A percentile compares a stretch with the other conserved stretches of the same genome.
Evolutionary conservation across 2,329 filamentous ascomycete species (phyloP).

Genomic region (Ascochyta pisi): DNA sequence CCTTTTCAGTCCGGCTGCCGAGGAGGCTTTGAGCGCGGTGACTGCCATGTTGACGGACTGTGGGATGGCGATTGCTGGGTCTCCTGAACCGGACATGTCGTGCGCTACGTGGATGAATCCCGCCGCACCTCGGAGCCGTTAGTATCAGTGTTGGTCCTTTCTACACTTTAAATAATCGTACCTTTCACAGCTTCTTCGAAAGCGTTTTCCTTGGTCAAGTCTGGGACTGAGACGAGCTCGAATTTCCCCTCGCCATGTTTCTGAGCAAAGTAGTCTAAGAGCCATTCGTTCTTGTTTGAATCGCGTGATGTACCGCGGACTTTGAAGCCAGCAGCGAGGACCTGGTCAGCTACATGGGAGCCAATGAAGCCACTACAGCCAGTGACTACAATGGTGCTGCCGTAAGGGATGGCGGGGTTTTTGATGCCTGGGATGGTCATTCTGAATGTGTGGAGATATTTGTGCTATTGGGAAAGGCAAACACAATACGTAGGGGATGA

Average conservation of each 20-base stretch:
- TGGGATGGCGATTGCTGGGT: constrained; percentile 52
- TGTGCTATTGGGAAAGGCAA: not conserved
- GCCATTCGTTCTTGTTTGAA: constrained; percentile 37
- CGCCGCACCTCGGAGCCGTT: constrained; percentile 29
- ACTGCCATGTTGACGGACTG: constrained; percentile 46
- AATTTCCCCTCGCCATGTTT: constrained; percentile 34
- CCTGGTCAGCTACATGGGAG: constrained; percentile 40
- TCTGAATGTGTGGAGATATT: not conserved
- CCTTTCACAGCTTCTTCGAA: constrained; percentile 39
- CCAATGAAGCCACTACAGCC: constrained; percentile 48
- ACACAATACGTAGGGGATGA: not conserved
- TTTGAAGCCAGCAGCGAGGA: constrained; percentile 41
- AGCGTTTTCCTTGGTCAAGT: constrained; percentile 35
- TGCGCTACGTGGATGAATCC: constrained; percentile 58
- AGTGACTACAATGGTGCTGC: constrained; percentile 43
- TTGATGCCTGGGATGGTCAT: constrained; percentile 21
- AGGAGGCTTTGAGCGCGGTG: constrained; percentile 52
- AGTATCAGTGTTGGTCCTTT: not conserved
- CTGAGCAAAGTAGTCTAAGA: constrained; percentile 37
- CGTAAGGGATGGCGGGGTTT: constrained; percentile 28
- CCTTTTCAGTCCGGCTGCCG: constrained; percentile 44
- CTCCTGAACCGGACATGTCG: constrained; percentile 45
- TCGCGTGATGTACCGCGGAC: constrained; percentile 47
- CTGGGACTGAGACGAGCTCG: constrained; percentile 39
- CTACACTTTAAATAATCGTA: not conserved